Percentiles rank a stretch among this genome's conserved stretches.
Evolutionary conservation across 257 asterid genomes (phyloP).

Genomic region (Mitragyna speciosa): DNA sequence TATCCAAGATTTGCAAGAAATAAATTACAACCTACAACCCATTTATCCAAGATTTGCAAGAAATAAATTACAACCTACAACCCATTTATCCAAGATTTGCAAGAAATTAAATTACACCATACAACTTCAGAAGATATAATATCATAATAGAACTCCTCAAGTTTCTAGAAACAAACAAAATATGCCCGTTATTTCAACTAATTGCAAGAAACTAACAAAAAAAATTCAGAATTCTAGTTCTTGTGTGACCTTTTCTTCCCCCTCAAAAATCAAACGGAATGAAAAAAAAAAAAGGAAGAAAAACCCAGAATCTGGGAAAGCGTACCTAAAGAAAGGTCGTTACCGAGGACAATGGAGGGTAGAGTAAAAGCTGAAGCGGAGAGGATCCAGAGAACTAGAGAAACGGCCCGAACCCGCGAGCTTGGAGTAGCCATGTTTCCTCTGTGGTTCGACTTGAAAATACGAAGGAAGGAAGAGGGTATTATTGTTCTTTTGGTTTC

Average conservation of each 20-base stretch:
- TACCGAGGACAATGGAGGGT: constrained; percentile 26
- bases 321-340: constrained; percentile 57
- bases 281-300: background rate
- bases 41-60: background rate
- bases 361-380: constrained; percentile 21
- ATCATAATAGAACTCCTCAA: too few relatives aligned
- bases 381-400: constrained; percentile 35
- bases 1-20: background rate
- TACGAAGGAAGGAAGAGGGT: constrained; percentile 6
- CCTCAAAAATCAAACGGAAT: background rate
- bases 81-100: background rate
- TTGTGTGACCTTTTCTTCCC: background rate
- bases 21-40: too few relatives aligned
- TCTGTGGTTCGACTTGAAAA: constrained; percentile 3
- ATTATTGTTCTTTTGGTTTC: background rate
- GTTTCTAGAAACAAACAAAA: background rate
- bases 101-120: too few relatives aligned
- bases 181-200: background rate
- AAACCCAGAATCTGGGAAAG: constrained; percentile 28
- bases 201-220: background rate
- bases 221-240: background rate
- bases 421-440: constrained; percentile 18
- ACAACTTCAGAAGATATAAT: too few relatives aligned
- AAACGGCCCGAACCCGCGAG: constrained; percentile 5
- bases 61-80: too few relatives aligned